A percentile compares a stretch with the other conserved stretches of the same genome.
Conservation (phyloP, 2,329 filamentous ascomycete species). For the Leptographium lundbergii region DNA sequence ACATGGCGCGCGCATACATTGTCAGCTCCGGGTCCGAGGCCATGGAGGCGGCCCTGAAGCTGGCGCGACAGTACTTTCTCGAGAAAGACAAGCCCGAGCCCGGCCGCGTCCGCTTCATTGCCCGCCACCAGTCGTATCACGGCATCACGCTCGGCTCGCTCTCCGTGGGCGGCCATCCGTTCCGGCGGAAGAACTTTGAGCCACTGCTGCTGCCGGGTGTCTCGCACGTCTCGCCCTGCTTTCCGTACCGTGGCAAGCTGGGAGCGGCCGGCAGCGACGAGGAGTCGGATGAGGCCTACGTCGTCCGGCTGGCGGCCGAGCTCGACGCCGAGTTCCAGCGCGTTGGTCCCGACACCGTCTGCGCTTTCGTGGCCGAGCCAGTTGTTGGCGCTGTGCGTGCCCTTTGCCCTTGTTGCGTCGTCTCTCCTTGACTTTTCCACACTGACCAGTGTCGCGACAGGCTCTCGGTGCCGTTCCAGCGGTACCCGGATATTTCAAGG, state of each 20-base stretch:
- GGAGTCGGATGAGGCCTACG: conserved; percentile 48
- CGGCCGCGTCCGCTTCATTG: conserved; percentile 51
- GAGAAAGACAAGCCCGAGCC: conserved; percentile 42
- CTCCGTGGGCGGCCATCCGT: conserved; percentile 48
- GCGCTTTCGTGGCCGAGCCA: conserved; percentile 61
- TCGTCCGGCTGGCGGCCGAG: conserved; percentile 46
- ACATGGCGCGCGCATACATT: conserved; percentile 25
- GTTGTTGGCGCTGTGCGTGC: conserved; percentile 54
- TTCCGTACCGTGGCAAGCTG: conserved; percentile 45
- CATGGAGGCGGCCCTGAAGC: conserved; percentile 51
- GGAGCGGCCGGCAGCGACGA: conserved; percentile 11
- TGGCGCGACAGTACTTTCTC: conserved; percentile 51
- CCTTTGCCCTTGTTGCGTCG: not conserved
- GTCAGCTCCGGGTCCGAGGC: conserved; percentile 43
- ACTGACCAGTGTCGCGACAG: conserved; percentile 16
- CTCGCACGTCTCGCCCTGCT: conserved; percentile 53
- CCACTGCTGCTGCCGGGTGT: conserved; percentile 45
- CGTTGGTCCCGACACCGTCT: conserved; percentile 52
- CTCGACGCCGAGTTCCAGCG: conserved; percentile 54
- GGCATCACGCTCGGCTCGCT: conserved; percentile 59
- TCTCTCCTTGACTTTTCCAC: not conserved
- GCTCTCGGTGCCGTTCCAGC: conserved; percentile 39
- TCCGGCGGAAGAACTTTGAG: conserved; percentile 48
- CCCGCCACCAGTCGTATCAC: conserved; percentile 56
- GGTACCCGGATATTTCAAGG: conserved; percentile 39